These are phyloP conservation scores for Gyromitra esculenta DNA, from an alignment of 2,329 filamentous ascomycete genomes.

Conservation along the genomic window DNA sequence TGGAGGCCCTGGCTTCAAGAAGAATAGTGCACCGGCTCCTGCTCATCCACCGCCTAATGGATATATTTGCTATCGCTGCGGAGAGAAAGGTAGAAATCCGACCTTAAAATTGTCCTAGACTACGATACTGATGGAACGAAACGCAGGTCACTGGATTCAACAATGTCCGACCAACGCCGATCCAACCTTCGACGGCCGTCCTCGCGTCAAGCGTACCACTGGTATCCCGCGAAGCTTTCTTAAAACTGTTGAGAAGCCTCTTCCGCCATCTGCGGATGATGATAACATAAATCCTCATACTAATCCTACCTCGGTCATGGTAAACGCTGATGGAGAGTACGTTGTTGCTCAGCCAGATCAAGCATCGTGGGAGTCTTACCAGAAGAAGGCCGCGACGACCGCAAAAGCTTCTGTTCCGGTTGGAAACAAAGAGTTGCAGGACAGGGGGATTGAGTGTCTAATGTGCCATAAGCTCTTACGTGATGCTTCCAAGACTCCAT, in stretches of 20 bases:
- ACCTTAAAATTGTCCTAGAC: constrained; percentile 17
- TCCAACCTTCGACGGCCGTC: constrained; percentile 91
- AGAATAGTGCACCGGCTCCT: constrained; percentile 70
- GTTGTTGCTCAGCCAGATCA: constrained; percentile 96
- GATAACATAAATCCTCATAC: constrained; percentile 63
- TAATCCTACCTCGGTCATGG: constrained; percentile 90
- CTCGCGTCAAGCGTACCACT: constrained; percentile 93
- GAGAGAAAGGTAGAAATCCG: constrained; percentile 75
- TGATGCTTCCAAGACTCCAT: constrained; percentile 98
- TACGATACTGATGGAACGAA: constrained; percentile 57
- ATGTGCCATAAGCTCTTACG: constrained; percentile 98
- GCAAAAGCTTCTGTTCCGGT: constrained; percentile 80
- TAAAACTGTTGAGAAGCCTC: constrained; percentile 92
- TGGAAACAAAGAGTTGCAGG: constrained; percentile 85
- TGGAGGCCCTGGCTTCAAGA: constrained; percentile 65
- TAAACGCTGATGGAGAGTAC: constrained; percentile 96
- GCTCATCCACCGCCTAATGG: constrained; percentile 92
- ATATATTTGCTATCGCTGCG: constrained; percentile 95
- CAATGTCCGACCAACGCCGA: constrained; percentile 98
- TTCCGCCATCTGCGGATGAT: constrained; percentile 78
- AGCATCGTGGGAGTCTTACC: constrained; percentile 95
- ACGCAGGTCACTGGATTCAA: constrained; percentile 91
- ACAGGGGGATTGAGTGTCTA: constrained; percentile 88
- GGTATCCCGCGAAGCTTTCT: constrained; percentile 95
- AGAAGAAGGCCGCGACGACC: constrained; percentile 89